phyloP scores from a whole-genome alignment of 495 filamentous ascomycete species.

The Hypoxylon lenormandii region DNA sequence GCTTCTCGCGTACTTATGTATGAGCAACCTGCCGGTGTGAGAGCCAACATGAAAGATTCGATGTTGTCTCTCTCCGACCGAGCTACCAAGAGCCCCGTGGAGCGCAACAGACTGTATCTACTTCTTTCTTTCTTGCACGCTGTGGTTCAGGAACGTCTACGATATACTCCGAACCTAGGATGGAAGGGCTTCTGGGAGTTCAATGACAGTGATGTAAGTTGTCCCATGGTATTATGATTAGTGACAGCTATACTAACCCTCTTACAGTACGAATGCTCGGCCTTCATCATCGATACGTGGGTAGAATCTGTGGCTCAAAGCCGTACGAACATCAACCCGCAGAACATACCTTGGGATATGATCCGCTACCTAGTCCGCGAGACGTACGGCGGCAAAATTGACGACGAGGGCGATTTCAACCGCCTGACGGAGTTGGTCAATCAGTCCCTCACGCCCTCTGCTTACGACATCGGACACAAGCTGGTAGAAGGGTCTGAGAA shows the following conservation, averaged over 20 bases:
- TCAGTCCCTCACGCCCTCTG: slow-evolving; percentile 80
- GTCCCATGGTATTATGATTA: slow-evolving; percentile 4
- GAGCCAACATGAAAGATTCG: slow-evolving; percentile 99
- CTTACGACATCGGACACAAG: slow-evolving; percentile 91
- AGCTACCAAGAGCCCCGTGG: slow-evolving; percentile 83
- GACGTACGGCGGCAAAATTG: slow-evolving; percentile 97
- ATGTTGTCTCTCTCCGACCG: slow-evolving; percentile 83
- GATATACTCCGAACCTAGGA: slow-evolving; percentile 92
- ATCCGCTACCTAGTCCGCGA: slow-evolving; percentile 90
- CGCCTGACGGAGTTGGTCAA: slow-evolving; percentile 78
- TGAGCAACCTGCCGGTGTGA: slow-evolving; percentile 94
- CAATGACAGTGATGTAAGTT: slow-evolving; percentile 96
- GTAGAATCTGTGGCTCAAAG: slow-evolving; percentile 81
- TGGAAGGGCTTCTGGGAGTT: slow-evolving; percentile 99
- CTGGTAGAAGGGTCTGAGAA: slow-evolving; percentile 72
- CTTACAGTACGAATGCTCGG: slow-evolving; percentile 91
- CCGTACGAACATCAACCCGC: slow-evolving; percentile 89
- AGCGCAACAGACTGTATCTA: slow-evolving; percentile 90
- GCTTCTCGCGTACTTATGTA: slow-evolving; percentile 96
- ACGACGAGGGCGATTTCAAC: slow-evolving; percentile 86
- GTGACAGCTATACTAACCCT: slow-evolving; percentile 44
- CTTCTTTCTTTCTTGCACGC: slow-evolving; percentile 94
- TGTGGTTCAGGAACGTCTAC: slow-evolving; percentile 92
- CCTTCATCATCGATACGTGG: slow-evolving; percentile 96
- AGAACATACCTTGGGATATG: slow-evolving; percentile 97